A percentile compares a stretch with the other conserved stretches of the same genome.
phyloP scores from a whole-genome alignment of 2,329 filamentous ascomycete species.

The Fusarium nelsonii region DNA sequence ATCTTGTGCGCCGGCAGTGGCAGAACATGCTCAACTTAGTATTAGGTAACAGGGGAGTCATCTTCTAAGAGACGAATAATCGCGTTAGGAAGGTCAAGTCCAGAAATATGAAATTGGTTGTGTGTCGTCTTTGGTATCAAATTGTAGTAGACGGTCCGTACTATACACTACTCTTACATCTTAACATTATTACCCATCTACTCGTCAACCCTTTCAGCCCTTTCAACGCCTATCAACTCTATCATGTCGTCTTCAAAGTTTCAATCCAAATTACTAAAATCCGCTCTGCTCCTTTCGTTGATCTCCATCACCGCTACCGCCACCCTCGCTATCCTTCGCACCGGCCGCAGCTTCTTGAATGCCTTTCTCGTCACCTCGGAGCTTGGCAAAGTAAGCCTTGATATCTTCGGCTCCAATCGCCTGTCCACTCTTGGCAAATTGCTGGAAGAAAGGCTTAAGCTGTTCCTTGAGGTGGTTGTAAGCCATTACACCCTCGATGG shows the following conservation, averaged over 20 bases:
- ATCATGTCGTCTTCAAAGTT: not conserved
- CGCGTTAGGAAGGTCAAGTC: too few species aligned
- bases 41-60: too few species aligned
- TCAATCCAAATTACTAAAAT: conserved; percentile 53
- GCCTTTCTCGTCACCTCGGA: conserved; percentile 86
- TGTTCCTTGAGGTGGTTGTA: conserved; percentile 97
- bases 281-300: conserved; percentile 66
- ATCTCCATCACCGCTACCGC: conserved; percentile 47
- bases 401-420: conserved; percentile 95
- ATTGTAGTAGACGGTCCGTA: conserved; percentile 6
- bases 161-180: conserved; percentile 36
- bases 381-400: conserved; percentile 93
- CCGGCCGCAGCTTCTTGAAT: conserved; percentile 71
- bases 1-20: too few species aligned
- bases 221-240: not conserved
- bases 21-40: too few species aligned
- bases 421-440: conserved; percentile 91
- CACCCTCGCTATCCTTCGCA: conserved; percentile 48
- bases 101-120: not conserved
- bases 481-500: conserved; percentile 97
- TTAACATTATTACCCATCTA: not conserved
- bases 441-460: conserved; percentile 92
- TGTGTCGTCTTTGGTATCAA: not conserved
- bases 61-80: not conserved
- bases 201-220: conserved; percentile 4